phyloP scores from a whole-genome alignment of 2,329 filamentous ascomycete species.

The Fusarium torreyae region DNA sequence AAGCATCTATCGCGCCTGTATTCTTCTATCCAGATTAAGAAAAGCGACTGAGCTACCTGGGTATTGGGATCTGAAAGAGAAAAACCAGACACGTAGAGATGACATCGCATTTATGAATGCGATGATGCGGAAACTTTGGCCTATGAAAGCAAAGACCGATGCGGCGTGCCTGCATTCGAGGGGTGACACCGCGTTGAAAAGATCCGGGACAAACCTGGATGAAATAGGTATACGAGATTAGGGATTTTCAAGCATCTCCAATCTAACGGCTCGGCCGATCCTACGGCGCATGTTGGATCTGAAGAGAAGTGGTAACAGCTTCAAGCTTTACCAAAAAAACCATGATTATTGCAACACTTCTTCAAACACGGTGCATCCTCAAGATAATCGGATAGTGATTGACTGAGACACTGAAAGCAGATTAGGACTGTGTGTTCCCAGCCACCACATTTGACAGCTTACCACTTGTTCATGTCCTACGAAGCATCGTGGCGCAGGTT shows the following conservation, averaged over 20 bases:
- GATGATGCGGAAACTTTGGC: background rate
- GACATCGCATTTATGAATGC: background rate
- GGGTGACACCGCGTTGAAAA: slow-evolving; percentile 7
- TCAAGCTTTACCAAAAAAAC: background rate
- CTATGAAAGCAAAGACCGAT: slow-evolving; percentile 4
- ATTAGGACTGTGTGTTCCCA: slow-evolving; percentile 15
- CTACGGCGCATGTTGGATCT: background rate
- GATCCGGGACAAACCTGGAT: background rate
- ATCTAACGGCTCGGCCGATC: background rate
- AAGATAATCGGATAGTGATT: background rate
- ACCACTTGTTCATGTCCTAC: background rate
- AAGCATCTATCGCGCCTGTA: slow-evolving; percentile 17
- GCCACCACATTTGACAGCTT: slow-evolving; percentile 17
- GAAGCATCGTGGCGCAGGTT: background rate
- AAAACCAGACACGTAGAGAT: background rate
- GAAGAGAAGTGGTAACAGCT: background rate
- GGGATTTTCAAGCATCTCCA: background rate
- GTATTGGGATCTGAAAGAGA: background rate
- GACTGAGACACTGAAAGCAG: background rate
- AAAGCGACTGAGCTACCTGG: background rate
- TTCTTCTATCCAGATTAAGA: slow-evolving; percentile 30
- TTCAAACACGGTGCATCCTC: no score
- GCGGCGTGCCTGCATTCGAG: slow-evolving; percentile 4
- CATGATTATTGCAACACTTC: background rate
- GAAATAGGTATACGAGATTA: background rate